Evolutionary conservation across 1,139 yeast genomes (phyloP), one percentile per base, ranked within the genome.

Genomic region (Candida sanyaensis): DNA sequence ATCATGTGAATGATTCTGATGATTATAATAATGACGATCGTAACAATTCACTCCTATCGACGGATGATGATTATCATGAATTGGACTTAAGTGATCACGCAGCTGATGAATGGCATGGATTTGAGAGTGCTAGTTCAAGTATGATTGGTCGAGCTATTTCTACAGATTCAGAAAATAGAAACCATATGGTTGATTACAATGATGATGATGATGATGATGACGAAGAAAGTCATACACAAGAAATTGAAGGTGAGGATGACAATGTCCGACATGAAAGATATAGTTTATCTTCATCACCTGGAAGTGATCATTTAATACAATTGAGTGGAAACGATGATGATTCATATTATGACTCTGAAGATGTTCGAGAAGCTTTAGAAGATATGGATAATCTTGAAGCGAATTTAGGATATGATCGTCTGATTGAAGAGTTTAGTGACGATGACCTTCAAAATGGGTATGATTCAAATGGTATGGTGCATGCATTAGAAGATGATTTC

Each of bases 361-460:
- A 56, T 42, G 41, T 60, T n/a, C 49, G 55, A 21, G 55, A 55
- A 21, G 63, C 63, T 0, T 41, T 59, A 17, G 50, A 55, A 10
- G 49, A 51, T n/a, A 53, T 57, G 28, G 40, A 44, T 21, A 42
- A 39, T n/a, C 12, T 27, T 28, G 44, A 44, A 12, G 41, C 24
- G n/a, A 42, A 33, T 4, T 33, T 28, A 10, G 29, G 28, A 27
- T 13, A 43, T 30, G 40, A 40, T 27, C 28, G 23, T 27, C 32
- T 23, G 3, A 24, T 23, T 9, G 23, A 13, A 17, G 49, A 43
- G 17, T 17, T 21, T 5, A 36, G 33, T 39, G 34, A 24, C 12
- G 44, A 43, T 29, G 39, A 10, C 6, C 10, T 36, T 23, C 21
- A 23, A 11, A 6, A 10, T 12, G 39, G 39, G 3, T 36, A 36